Evolutionary conservation across 306 rosid genomes (phyloP), one percentile per base, ranked within the genome.

Genomic region (Carpinus viminea): DNA sequence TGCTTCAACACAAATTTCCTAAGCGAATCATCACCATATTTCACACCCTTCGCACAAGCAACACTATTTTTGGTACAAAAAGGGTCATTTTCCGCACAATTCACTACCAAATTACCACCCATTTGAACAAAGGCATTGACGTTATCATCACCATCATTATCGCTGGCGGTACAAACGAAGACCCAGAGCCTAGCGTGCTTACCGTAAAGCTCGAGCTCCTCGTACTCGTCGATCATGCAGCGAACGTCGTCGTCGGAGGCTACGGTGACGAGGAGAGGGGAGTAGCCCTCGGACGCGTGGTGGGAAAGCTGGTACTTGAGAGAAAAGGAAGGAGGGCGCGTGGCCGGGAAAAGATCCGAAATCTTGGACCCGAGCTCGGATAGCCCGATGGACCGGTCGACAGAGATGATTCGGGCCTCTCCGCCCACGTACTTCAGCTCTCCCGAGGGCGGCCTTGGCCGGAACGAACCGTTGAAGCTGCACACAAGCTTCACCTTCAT

Each of bases 391-490:
- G 20, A 38, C 2, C 82, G 82, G 70, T 78, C 79, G 3, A 78
- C 73, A 52, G 86, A 78, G 12, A 82, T 53, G 43, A 82, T 82
- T 17, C 76, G 78, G 51, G 82, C 24, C 68, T 78, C 86, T 46
- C 86, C 86, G 28, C 79, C 82, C 20, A 68, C 60, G 76, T 82
- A 82, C 21, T 72, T 72, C 64, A 74, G 76, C 56, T 68, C 51
- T 5, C 79, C 80, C 9, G 86, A 48, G 2, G 82, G 82, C 0
- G 76, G 76, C 2, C 61, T 45, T 34, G 56, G 61, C 7, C 18
- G 76, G 73, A 78, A 82, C 6, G 68, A 55, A 72, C 79, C 86
- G 10, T 82, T 78, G 53, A 78, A 82, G 76, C 86, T 59, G 72
- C 78, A 66, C 16, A 82, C 59, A 5, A 82, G 73, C 79, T 82